Evolutionary conservation across 768 basidiomycete species (phyloP), one percentile per base, ranked within the genome.

Genomic region (Macrocybe gigantea): DNA sequence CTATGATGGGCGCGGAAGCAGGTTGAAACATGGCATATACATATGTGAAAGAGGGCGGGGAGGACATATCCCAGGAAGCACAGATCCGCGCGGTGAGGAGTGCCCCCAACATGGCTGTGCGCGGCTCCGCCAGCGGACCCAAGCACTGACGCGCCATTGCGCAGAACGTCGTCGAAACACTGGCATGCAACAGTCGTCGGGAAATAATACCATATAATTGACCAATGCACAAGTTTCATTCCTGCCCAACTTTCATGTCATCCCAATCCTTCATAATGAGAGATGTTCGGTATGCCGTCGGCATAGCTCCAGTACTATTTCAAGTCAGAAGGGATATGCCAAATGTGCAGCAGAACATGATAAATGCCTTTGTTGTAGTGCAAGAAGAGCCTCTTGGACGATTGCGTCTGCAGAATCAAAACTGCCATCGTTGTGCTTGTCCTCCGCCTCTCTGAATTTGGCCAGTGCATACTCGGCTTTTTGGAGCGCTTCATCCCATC

Each of bases 61-160:
- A 58, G 64, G 78, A 72, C 3, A 72, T 78, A 47, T 71, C 73
- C 33, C 86, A 88, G 56, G 91, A 94, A 53, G 82, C 90, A 2
- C 80, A 84, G 31, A 84, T 95, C 12, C 93, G 94, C 53, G 88
- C 83, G 6, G 90, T 93, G 29, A 92, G 92, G 85, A 83, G 84
- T 45, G 77, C 78, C 1, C 67, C 69, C 1, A 75, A 73, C 30
- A 70, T 22, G 22, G 2, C 22, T 4, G 22, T 22, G 13, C n/a
- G 79, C 0, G 60, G 66, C 2, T 64, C 67, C 33, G 60, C 73
- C 15, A 67, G 65, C 7, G 63, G 63, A 14, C 67, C 66, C 0
- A 58, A 61, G 45, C 59, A 62, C 31, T 58, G 69, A 14, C 77
- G 80, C 12, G 75, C 78, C 15, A 68, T 84, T n/a, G 79, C 78